Conservation (phyloP, 768 basidiomycete genomes). For the Russula brevipes region DNA sequence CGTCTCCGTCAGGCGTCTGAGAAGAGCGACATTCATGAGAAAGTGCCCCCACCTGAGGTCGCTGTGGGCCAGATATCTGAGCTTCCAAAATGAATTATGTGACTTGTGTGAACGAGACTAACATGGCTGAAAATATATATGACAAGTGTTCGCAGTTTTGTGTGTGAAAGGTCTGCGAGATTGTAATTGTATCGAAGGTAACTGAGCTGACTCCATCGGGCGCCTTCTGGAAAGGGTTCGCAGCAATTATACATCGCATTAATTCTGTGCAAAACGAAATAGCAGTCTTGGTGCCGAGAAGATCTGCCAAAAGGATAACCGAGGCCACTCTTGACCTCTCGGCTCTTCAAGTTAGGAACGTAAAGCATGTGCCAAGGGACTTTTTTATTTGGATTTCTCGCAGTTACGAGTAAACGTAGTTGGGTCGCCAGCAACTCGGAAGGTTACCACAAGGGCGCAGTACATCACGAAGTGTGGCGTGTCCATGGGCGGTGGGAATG, state of each 20-base stretch:
- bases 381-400: background rate
- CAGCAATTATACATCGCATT: too few relatives aligned
- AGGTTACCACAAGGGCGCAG: too few relatives aligned
- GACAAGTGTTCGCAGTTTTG: too few relatives aligned
- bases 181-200: background rate
- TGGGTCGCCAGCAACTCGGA: background rate
- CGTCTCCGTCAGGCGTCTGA: conserved; percentile 5
- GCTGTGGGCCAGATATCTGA: conserved; percentile 6
- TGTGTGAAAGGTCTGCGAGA: too few relatives aligned
- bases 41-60: background rate
- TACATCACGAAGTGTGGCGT: too few relatives aligned
- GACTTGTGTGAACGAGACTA: background rate
- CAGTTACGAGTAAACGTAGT: background rate
- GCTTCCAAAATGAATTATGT: conserved; percentile 14
- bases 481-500: too few relatives aligned
- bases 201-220: background rate
- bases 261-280: too few relatives aligned
- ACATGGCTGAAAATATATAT: background rate
- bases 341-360: too few relatives aligned
- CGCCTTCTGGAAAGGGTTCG: too few relatives aligned
- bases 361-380: background rate
- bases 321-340: too few relatives aligned
- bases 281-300: too few relatives aligned
- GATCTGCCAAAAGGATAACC: too few relatives aligned
- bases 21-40: background rate